Evolutionary conservation across 2,329 filamentous ascomycete genomes (phyloP), one percentile per base, ranked within the genome.

Genomic region (Macrophomina phaseolina): DNA sequence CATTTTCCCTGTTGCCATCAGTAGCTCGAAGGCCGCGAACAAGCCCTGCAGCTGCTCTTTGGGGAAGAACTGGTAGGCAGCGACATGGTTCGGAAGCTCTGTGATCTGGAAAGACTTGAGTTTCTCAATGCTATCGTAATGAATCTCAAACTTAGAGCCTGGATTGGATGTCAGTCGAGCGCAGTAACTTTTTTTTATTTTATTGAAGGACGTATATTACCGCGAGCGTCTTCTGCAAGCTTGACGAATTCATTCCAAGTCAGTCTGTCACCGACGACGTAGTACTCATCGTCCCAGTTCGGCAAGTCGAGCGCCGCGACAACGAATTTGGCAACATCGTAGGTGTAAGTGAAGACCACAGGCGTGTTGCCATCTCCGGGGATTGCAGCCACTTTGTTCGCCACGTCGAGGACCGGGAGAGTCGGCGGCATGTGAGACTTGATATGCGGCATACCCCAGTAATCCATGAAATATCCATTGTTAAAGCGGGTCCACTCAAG

Each of bases 281-380:
- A 58, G 42, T 68, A 71, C 9, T 74, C 71, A 32, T 77, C 74
- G 2, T 81, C 79, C 84, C 85, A 86, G 30, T 75, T 75, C 4
- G 78, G 70, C 32, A 81, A 68, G 16, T 79, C 77, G 12, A 86
- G 70, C 3, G 77, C 66, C 3, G 76, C 77, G 9, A 77, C 79
- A 4, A 85, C 76, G 65, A 83, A 85, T 40, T 73, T 78, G 3
- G 80, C 84, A 42, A 87, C 74, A 70, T 87, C 85, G 6, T 73
- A 74, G 0, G 80, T 83, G 70, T 86, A 82, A 0, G 84, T 86
- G 72, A 85, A 82, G 3, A 77, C 73, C 9, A 83, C 75, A 2
- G 74, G 73, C 7, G 74, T 77, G 28, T 82, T 76, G 0, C 85
- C 85, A 30, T 80, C 76, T 0, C 83, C 84, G 0, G 85, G 84